These are phyloP conservation scores for Cerrena zonata DNA, from an alignment of 1,284 basidiomycete genomes.

Conservation along the genomic window DNA sequence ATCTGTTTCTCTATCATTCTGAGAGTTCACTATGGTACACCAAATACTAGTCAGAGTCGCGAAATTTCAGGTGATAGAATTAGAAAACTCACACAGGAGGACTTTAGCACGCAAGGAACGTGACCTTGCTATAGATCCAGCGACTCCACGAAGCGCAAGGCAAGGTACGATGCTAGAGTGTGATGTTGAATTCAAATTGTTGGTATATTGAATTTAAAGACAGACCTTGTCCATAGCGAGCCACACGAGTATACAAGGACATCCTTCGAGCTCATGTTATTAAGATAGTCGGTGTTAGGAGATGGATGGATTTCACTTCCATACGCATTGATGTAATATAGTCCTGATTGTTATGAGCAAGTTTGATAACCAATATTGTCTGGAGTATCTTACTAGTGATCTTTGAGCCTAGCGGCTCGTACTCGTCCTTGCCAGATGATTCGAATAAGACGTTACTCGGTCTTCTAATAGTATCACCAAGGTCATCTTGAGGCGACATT, in stretches of 20 bases:
- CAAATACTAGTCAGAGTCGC: too few species aligned
- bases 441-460: slow-evolving; percentile 67
- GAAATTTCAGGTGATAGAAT: neutral
- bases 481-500: slow-evolving; percentile 40
- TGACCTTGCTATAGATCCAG: slow-evolving; percentile 73
- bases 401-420: slow-evolving; percentile 56
- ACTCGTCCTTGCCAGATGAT: slow-evolving; percentile 46
- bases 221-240: slow-evolving; percentile 85
- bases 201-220: neutral
- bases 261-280: slow-evolving; percentile 58
- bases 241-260: slow-evolving; percentile 88
- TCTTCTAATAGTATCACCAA: slow-evolving; percentile 41
- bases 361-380: neutral
- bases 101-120: slow-evolving; percentile 73
- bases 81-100: slow-evolving; percentile 61
- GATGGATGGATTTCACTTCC: slow-evolving; percentile 85
- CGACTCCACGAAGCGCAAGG: slow-evolving; percentile 80
- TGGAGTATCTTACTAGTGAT: slow-evolving; percentile 53
- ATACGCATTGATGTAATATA: slow-evolving; percentile 92
- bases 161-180: slow-evolving; percentile 75
- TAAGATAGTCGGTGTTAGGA: slow-evolving; percentile 79
- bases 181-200: slow-evolving; percentile 4
- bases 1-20: slow-evolving; percentile 87
- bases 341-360: slow-evolving; percentile 35
- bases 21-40: slow-evolving; percentile 71